Percentiles rank a stretch among this genome's conserved stretches.
phyloP scores from a whole-genome alignment of 2,329 filamentous ascomycete genomes.

The Alternaria viburni region DNA sequence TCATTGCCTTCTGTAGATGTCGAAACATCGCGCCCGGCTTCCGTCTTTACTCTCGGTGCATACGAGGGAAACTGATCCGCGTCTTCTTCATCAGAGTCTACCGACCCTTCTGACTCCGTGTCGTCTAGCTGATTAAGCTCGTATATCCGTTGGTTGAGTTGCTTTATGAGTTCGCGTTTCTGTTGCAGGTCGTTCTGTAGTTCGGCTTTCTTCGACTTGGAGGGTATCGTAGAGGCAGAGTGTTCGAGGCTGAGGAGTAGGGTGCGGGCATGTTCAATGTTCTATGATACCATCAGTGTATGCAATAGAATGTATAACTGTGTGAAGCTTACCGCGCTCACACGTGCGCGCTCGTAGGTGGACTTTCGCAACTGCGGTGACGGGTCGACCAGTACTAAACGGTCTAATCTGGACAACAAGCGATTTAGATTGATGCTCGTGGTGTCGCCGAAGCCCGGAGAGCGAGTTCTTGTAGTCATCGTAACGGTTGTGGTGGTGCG shows the following conservation, averaged over 20 bases:
- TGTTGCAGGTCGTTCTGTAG: constrained; percentile 67
- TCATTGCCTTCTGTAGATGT: constrained; percentile 37
- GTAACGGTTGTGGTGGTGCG: background rate
- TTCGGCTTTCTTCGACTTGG: constrained; percentile 62
- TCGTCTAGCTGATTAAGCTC: constrained; percentile 70
- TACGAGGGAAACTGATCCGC: constrained; percentile 52
- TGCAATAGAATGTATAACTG: background rate
- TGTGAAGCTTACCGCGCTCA: constrained; percentile 57
- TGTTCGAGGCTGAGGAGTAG: constrained; percentile 75
- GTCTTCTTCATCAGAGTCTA: constrained; percentile 51
- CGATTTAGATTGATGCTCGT: constrained; percentile 62
- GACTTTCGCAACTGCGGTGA: constrained; percentile 66
- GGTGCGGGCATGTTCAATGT: constrained; percentile 73
- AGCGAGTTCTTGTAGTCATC: constrained; percentile 32
- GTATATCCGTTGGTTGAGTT: constrained; percentile 68
- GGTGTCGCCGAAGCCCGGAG: constrained; percentile 32
- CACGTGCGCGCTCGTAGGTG: constrained; percentile 70
- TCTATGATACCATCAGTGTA: constrained; percentile 53
- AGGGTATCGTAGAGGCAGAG: constrained; percentile 59
- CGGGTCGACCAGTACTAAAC: constrained; percentile 67
- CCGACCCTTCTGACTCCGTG: constrained; percentile 40
- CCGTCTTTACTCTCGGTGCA: constrained; percentile 47
- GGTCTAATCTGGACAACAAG: constrained; percentile 70
- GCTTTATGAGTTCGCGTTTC: constrained; percentile 71
- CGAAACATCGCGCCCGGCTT: constrained; percentile 43